Evolutionary conservation across 2,329 filamentous ascomycete species (phyloP), one percentile per base, ranked within the genome.

Genomic region (Mariannaea sp.): DNA sequence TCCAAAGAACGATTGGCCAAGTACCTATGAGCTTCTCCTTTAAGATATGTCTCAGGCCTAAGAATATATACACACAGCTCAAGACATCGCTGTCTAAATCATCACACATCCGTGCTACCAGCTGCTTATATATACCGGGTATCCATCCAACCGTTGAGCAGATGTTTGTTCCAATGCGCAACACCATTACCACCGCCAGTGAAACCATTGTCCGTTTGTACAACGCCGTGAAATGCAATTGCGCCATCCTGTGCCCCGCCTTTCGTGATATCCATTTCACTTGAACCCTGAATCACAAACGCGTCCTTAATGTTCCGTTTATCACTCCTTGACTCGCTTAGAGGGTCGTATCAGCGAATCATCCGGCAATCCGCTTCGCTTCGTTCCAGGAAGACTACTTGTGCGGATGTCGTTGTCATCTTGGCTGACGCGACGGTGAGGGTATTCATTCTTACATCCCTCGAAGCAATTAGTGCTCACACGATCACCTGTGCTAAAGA

Each of bases 361-460:
- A 67, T 97, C 93, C 0, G 88, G 89, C 33, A 96, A 68, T 0
- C 89, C 93, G 59, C 88, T 93, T 55, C 92, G 80, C 76, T 97
- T 97, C 0, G 92, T 96, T 0, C 93, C 94, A 1, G 93, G 91
- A 29, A 97, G 73, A 70, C 91, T 96, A 36, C 87, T 87, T 1
- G 90, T 92, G n/a, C 90, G 81, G 51, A 97, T 97, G 71, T 97
- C 94, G 65, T 96, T 96, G 69, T 97, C 92, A 67, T 99, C 94
- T 65, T 95, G 88, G 64, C 89, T 96, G 33, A 99, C 92, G 42
- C 93, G 84, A 7, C 94, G 82, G 67, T 92, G 86, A 0, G 94
- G 94, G 71, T 99, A 99, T 66, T 94, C 90, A 58, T 85, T 85
- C 72, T 91, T 90, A 46, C 92, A 80, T 0, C 92, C 92, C 66